Conservation (phyloP, 495 filamentous ascomycete species). For the Corynascus novoguineensis region DNA sequence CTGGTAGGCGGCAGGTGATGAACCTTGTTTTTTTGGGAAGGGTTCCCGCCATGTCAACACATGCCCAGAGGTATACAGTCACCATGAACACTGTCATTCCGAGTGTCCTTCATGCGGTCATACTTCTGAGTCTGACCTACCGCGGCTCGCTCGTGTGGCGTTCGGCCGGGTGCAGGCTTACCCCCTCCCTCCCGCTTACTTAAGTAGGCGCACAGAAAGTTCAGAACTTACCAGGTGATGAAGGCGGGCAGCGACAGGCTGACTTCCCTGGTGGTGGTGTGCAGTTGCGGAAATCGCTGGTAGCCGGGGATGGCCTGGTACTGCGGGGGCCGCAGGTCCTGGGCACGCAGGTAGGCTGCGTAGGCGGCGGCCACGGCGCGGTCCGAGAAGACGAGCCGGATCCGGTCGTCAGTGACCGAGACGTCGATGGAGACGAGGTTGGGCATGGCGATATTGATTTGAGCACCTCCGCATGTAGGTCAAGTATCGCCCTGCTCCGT, state of each 20-base stretch:
- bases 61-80: too few relatives aligned
- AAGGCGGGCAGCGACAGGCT: constrained; percentile 25
- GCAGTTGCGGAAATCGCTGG: constrained; percentile 18
- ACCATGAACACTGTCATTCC: too few relatives aligned
- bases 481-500: too few relatives aligned
- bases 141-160: too few relatives aligned
- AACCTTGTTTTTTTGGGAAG: constrained; percentile 15
- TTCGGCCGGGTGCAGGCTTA: neutral
- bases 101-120: too few relatives aligned
- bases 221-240: constrained; percentile 29
- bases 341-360: constrained; percentile 24
- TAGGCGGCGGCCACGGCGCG: constrained; percentile 28
- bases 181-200: neutral
- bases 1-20: constrained; percentile 34
- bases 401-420: constrained; percentile 26
- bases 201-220: too few relatives aligned
- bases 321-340: constrained; percentile 19
- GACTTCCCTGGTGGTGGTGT: constrained; percentile 24
- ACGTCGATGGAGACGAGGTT: constrained; percentile 30
- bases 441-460: constrained; percentile 19
- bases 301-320: constrained; percentile 19
- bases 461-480: too few relatives aligned
- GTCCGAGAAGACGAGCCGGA: constrained; percentile 31
- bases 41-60: too few relatives aligned
- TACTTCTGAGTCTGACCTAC: too few relatives aligned